A percentile compares a stretch with the other conserved stretches of the same genome.
These are phyloP conservation scores for Planoprotostelium fungivorum DNA, from an alignment of 78 protist species.

Conservation along the genomic window DNA sequence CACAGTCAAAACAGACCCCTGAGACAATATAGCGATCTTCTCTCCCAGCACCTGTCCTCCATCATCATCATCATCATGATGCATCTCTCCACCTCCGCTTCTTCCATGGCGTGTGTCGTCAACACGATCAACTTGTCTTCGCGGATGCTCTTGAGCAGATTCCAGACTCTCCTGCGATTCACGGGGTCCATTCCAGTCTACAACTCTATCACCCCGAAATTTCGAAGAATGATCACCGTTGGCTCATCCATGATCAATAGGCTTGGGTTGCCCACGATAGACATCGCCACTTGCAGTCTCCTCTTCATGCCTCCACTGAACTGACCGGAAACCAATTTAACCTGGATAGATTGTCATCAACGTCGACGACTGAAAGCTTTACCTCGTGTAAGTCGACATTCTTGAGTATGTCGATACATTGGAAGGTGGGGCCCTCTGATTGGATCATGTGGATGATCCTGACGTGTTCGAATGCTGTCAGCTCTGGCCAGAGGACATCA, in stretches of 20 bases:
- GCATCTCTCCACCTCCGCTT: slow-evolving; percentile 82
- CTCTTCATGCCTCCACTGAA: slow-evolving; percentile 61
- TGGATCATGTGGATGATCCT: slow-evolving; percentile 47
- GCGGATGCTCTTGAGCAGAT: slow-evolving; percentile 12
- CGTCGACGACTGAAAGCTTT: neutral
- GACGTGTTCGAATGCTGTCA: slow-evolving; percentile 71
- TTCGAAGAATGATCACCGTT: neutral
- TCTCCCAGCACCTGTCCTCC: too few species aligned
- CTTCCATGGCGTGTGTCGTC: slow-evolving; percentile 89
- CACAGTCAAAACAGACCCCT: slow-evolving; percentile 46
- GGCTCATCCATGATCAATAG: slow-evolving; percentile 42
- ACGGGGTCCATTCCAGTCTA: slow-evolving; percentile 77
- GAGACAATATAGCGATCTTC: slow-evolving; percentile 81
- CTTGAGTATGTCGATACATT: neutral
- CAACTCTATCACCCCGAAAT: neutral
- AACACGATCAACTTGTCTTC: slow-evolving; percentile 56
- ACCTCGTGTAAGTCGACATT: slow-evolving; percentile 39
- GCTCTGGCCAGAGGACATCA: slow-evolving; percentile 71
- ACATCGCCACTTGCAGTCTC: slow-evolving; percentile 42
- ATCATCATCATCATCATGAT: too few species aligned
- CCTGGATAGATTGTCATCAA: neutral
- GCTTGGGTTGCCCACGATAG: neutral
- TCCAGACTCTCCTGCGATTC: slow-evolving; percentile 44
- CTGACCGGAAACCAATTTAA: neutral
- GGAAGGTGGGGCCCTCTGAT: slow-evolving; percentile 3